A percentile compares a stretch with the other conserved stretches of the same genome.
Evolutionary conservation across 768 basidiomycete species (phyloP).

Genomic region (Suillus hirtellus): DNA sequence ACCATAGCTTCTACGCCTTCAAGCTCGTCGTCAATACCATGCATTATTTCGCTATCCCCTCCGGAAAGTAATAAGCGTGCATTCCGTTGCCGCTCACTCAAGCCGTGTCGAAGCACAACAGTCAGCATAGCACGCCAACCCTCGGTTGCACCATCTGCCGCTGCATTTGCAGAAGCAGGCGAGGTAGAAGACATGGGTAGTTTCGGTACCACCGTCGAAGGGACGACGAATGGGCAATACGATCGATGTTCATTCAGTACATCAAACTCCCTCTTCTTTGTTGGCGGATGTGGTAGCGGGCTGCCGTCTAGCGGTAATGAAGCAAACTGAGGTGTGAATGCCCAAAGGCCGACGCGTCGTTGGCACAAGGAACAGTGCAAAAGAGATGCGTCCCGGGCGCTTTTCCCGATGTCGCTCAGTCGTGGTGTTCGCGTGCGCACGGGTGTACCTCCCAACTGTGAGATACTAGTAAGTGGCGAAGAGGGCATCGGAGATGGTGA

Average conservation of each 20-base stretch:
- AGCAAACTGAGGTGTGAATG: slow-evolving; percentile 44
- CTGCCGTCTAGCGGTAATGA: slow-evolving; percentile 16
- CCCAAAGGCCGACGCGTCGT: slow-evolving; percentile 79
- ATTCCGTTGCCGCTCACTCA: slow-evolving; percentile 54
- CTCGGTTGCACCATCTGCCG: slow-evolving; percentile 43
- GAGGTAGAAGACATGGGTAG: slow-evolving; percentile 37
- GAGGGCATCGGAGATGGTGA: slow-evolving; percentile 16
- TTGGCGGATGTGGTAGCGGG: slow-evolving; percentile 20
- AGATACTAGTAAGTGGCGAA: slow-evolving; percentile 24
- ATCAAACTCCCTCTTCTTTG: slow-evolving; percentile 58
- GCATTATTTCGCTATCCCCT: slow-evolving; percentile 34
- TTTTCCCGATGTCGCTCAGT: slow-evolving; percentile 13
- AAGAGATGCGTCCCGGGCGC: slow-evolving; percentile 47
- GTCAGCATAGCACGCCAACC: slow-evolving; percentile 83
- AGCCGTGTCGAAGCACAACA: slow-evolving; percentile 64
- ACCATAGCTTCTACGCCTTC: slow-evolving; percentile 73
- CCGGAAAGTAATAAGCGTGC: slow-evolving; percentile 29
- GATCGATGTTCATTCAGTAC: slow-evolving; percentile 80
- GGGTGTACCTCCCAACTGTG: slow-evolving; percentile 19
- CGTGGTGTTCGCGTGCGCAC: slow-evolving; percentile 14
- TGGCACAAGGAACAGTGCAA: slow-evolving; percentile 72
- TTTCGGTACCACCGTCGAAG: slow-evolving; percentile 64
- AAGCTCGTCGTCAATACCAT: slow-evolving; percentile 28
- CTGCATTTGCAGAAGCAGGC: slow-evolving; percentile 19
- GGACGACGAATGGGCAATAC: slow-evolving; percentile 82